Evolutionary conservation across 331 rosid genomes (phyloP), one percentile per base, ranked within the genome.

Genomic region (Cydonia oblonga): DNA sequence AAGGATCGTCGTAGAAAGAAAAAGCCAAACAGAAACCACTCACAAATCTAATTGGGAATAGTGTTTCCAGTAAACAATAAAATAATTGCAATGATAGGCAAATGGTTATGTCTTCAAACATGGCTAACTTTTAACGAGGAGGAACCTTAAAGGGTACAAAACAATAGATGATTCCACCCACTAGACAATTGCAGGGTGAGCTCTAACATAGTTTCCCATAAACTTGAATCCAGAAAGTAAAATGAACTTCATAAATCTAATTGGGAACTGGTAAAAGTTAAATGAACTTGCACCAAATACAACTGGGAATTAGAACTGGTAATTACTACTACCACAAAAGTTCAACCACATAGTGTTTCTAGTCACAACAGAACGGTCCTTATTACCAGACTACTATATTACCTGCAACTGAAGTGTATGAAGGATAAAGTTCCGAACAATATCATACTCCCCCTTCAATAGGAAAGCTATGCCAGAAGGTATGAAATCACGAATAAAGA

Each of bases 361-460:
- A 60, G 65, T 60, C 38, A 28, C 1, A 42, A 42, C 65, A 26
- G 30, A 26, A 60, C 0, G 18, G 51, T 42, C 18, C 0, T 13
- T 42, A 42, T 13, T 42, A 42, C 51, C 51, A 42, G 80, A 78
- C 10, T 11, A 57, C 25, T n/a, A 71, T 30, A 70, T 64, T 88
- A 91, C 97, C 97, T 91, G 97, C 84, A 91, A 81, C 79, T 91
- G 97, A 81, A 91, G 96, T 7, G 97, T 91, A 75, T 89, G 82
- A 69, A 91, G 96, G 73, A 91, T 84, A 75, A 91, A 91, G 75
- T 84, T 89, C 58, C 96, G 92, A 82, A 91, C 97, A 83, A 91
- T 91, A 52, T 91, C 97, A 51, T 84, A 82, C 81, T 91, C 96
- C 66, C 91, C 97, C 86, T 91, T 91, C 85, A 91, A 76, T 13